phyloP scores from a whole-genome alignment of 495 filamentous ascomycete species.

The Echria macrotheca region DNA sequence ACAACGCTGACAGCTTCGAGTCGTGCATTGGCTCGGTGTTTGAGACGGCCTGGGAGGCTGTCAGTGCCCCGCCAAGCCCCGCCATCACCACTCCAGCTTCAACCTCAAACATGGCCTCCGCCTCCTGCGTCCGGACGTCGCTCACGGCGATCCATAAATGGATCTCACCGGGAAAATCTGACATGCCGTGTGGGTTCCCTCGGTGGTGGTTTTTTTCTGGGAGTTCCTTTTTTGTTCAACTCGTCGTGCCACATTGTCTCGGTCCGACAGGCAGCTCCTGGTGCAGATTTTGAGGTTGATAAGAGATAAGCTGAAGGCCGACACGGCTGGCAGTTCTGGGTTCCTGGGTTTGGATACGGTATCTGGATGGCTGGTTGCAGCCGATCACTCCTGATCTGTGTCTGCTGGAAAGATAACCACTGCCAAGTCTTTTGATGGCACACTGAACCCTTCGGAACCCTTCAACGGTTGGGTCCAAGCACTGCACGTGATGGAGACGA shows the following conservation, averaged over 20 bases:
- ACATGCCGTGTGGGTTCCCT: neutral
- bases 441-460: too few relatives aligned
- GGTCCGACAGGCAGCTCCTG: too few relatives aligned
- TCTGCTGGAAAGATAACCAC: neutral
- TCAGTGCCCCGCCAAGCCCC: neutral
- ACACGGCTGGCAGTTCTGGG: too few relatives aligned
- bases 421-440: neutral
- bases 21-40: neutral
- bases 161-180: neutral
- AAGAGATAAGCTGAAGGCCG: too few relatives aligned
- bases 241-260: too few relatives aligned
- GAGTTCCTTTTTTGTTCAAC: too few relatives aligned
- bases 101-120: constrained; percentile 1
- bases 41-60: neutral
- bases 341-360: too few relatives aligned
- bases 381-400: neutral
- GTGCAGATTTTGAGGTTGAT: too few relatives aligned
- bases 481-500: too few relatives aligned
- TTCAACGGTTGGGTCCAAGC: too few relatives aligned
- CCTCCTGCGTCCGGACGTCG: neutral
- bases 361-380: neutral
- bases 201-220: too few relatives aligned
- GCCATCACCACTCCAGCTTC: neutral
- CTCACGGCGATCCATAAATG: neutral
- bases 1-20: neutral